Base-by-base conservation (phyloP, 179 eudicot genomes). In the Spinacia oleracea region DNA sequence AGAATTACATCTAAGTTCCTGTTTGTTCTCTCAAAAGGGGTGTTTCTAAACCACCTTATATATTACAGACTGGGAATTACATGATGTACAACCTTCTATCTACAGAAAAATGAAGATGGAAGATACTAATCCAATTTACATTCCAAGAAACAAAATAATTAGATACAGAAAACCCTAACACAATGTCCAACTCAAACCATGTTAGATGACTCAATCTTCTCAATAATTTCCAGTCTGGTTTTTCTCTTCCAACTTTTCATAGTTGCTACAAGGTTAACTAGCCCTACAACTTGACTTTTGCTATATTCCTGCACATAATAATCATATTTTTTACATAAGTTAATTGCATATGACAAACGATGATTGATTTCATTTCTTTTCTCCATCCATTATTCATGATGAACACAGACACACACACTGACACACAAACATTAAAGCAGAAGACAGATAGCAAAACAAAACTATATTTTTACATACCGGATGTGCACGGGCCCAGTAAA, bases 191-290 rank as follows among this genome's bases (percentile, higher is more conserved):
- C 35, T 72, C 73, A 60, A 70, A 27, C 70, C 15, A 35, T 9
- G 34, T 42, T 63, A 74, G 51, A 55, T 83, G 82, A 86, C 58
- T 91, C 97, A 16, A 95, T 87, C 88, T 95, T 95, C 77, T 93
- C 98, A 72, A 95, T 83, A 76, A 89, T 86, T 84, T 93, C 98
- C 80, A 90, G 81, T 82, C 91, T 87, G 62, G 89, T 89, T 90
- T 95, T 95, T 81, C 97, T 89, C 78, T 90, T 95, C 98, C 98
- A 95, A 23, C 97, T 87, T 82, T 95, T 93, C 95, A 93, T 91
- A 5, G 94, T 85, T 23, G 98, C 93, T 9, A 95, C 98, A 68
- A 95, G 98, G 83, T 95, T 95, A 25, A 95, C 72, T 60, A 95
- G 81, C 77, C 98, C 98, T 18, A 84, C 80, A 40, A 95, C 82